These are phyloP conservation scores for Chlamydomonas incerta DNA, from an alignment of 139 green algal genomes.

Conservation along the genomic window DNA sequence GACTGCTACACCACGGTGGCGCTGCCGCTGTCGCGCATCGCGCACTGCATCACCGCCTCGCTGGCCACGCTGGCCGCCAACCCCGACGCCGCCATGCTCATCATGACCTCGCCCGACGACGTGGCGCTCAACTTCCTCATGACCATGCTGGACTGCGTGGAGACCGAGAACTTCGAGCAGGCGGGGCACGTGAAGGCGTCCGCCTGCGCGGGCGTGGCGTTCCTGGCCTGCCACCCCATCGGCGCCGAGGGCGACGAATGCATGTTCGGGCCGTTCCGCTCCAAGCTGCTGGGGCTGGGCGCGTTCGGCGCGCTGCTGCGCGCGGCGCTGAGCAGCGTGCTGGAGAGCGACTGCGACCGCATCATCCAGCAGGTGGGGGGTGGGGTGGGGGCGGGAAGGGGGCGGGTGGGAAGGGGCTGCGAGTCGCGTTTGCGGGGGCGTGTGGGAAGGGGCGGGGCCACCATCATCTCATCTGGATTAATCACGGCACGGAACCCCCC, in stretches of 20 bases:
- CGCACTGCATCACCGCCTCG: conserved; percentile 65
- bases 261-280: conserved; percentile 58
- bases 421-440: not conserved
- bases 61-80: conserved; percentile 66
- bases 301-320: conserved; percentile 71
- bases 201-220: conserved; percentile 75
- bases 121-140: conserved; percentile 60
- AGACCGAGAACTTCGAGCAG: conserved; percentile 58
- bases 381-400: not conserved
- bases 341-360: conserved; percentile 63
- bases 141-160: conserved; percentile 60
- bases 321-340: conserved; percentile 64
- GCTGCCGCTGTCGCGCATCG: conserved; percentile 60
- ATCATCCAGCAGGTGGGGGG: conserved; percentile 70
- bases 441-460: no score
- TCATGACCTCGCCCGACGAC: conserved; percentile 65
- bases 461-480: no score
- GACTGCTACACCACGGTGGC: conserved; percentile 61
- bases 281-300: conserved; percentile 53
- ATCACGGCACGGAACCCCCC: no score
- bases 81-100: conserved; percentile 60
- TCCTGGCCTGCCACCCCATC: conserved; percentile 80
- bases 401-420: not conserved
- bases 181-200: conserved; percentile 71
- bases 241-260: conserved; percentile 66